These are phyloP conservation scores for Naematelia aurantialba DNA, from an alignment of 768 basidiomycete genomes.

Conservation along the genomic window DNA sequence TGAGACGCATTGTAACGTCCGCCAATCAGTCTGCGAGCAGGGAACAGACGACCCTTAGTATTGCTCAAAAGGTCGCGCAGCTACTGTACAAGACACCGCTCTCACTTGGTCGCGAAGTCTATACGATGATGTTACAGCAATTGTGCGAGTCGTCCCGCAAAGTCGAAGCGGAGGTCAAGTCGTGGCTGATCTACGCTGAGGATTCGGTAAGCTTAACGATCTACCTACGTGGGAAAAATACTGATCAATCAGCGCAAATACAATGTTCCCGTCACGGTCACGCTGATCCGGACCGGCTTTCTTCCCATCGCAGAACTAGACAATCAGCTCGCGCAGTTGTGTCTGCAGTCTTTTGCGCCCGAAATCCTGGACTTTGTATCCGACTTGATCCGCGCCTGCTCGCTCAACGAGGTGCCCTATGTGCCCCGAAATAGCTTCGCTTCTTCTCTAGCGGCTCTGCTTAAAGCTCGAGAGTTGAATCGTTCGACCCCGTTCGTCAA, in stretches of 20 bases:
- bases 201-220: conserved; percentile 68
- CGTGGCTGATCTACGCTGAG: conserved; percentile 93
- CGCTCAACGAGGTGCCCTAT: conserved; percentile 70
- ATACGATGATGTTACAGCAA: conserved; percentile 80
- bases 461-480: conserved; percentile 65
- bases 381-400: conserved; percentile 77
- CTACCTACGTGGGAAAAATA: background rate
- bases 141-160: conserved; percentile 84
- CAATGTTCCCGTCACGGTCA: conserved; percentile 88
- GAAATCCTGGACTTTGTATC: conserved; percentile 76
- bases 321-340: conserved; percentile 79
- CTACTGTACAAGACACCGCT: conserved; percentile 83
- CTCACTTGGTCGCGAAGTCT: conserved; percentile 86
- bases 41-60: conserved; percentile 79
- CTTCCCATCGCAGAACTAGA: conserved; percentile 75
- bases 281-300: conserved; percentile 77
- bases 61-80: conserved; percentile 96
- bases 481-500: conserved; percentile 61
- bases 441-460: conserved; percentile 74
- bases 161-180: conserved; percentile 92
- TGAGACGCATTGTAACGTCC: conserved; percentile 75
- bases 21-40: conserved; percentile 75
- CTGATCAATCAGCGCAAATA: conserved; percentile 71
- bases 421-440: conserved; percentile 75
- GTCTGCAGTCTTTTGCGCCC: conserved; percentile 72